Percentiles rank a stretch among this genome's conserved stretches.
Conservation (phyloP, 805 yeast species). For the Yamadazyma phyllophila region DNA sequence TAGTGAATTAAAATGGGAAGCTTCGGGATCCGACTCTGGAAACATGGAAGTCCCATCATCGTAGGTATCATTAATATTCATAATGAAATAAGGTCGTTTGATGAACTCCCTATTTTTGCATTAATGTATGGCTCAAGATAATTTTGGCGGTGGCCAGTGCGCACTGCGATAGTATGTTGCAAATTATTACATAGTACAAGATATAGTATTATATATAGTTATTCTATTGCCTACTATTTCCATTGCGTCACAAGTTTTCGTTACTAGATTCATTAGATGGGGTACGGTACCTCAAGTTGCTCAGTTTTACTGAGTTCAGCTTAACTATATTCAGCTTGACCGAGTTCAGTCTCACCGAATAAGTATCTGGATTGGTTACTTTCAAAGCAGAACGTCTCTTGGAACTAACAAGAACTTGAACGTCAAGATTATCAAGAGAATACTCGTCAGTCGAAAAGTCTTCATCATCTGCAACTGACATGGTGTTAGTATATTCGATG, state of each 20-base stretch:
- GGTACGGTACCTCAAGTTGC: constrained; percentile 11
- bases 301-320: neutral
- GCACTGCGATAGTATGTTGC: neutral
- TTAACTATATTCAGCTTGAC: constrained; percentile 4
- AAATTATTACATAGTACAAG: neutral
- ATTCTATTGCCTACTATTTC: no score
- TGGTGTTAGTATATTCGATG: neutral
- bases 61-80: constrained; percentile 6
- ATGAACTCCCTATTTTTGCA: neutral
- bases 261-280: constrained; percentile 11
- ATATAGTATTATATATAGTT: neutral
- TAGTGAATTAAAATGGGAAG: neutral
- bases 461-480: constrained; percentile 5
- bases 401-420: constrained; percentile 68
- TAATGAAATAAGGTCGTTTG: neutral
- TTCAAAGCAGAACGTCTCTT: constrained; percentile 58
- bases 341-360: constrained; percentile 3
- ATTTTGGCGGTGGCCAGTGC: constrained; percentile 3
- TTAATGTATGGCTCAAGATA: neutral
- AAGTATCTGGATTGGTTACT: constrained; percentile 57
- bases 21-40: constrained; percentile 2
- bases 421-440: constrained; percentile 39
- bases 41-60: constrained; percentile 1
- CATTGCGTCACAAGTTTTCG: neutral
- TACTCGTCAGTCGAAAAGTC: constrained; percentile 10